Evolutionary conservation across 2,329 filamentous ascomycete species (phyloP), one percentile per base, ranked within the genome.

Genomic region (Lachnellula cervina): DNA sequence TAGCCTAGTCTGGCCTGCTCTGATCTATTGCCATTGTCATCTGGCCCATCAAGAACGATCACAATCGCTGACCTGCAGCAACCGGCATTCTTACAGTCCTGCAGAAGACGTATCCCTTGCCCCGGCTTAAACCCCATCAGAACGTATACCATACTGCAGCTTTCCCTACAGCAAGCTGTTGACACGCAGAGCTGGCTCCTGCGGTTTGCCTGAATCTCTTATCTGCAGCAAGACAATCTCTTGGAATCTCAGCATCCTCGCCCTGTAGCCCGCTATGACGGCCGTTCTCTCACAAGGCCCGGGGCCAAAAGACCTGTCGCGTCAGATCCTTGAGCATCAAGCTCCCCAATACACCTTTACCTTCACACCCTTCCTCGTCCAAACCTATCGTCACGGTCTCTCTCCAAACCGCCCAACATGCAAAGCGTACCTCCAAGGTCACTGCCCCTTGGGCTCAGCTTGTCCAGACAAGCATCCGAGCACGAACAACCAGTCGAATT

Each of bases 281-380:
- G 42, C 62, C 32, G 57, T 64, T 13, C 55, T 64, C 17, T 64
- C 64, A n/a, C 57, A 57, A 19, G 64, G 64, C 28, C 65, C 64
- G 44, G 60, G 58, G 6, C 52, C 65, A n/a, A 60, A 61, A 42
- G 67, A 70, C 44, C 62, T 67, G 17, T 63, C 67, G 11, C 62
- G 59, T 13, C 68, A 70, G 49, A 82, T 87, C 70, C 80, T 87
- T 64, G 73, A 78, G 56, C 83, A 83, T 72, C 71, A 75, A 56
- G 72, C 78, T 4, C 77, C 78, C 4, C 65, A 71, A 57, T 88
- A 89, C 75, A 82, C 77, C 64, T 96, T 97, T 78, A 83, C 82
- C 71, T 96, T 97, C 79, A 86, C 84, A 34, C 87, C 90, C 47
- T 96, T 96, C 75, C 83, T 96, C 38, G 87, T 87, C 62, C 78